Conservation (phyloP, 768 basidiomycete genomes). For the Trametes cinnabarina region DNA sequence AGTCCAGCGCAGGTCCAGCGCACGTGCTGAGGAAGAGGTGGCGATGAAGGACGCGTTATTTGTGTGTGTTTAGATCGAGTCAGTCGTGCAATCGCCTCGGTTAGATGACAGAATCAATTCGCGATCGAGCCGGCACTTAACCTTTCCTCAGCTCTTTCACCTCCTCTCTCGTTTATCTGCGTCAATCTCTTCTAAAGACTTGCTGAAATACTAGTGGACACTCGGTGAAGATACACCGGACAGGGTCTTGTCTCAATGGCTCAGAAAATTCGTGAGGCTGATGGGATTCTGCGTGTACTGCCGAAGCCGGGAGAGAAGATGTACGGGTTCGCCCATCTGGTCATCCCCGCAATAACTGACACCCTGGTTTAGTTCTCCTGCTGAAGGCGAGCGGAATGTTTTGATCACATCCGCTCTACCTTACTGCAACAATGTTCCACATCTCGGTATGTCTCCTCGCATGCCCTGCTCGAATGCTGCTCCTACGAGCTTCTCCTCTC, state of each 20-base stretch:
- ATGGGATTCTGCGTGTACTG: conserved; percentile 43
- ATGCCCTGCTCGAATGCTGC: not conserved
- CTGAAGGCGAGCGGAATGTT: conserved; percentile 82
- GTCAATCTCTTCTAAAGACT: no score
- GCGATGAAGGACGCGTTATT: conserved; percentile 16
- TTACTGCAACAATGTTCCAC: conserved; percentile 96
- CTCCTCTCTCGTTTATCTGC: not conserved
- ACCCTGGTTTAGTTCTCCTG: conserved; percentile 55
- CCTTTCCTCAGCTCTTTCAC: not conserved
- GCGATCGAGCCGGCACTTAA: not conserved
- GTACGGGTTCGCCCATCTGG: conserved; percentile 31
- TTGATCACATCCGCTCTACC: conserved; percentile 95
- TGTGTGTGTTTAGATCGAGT: conserved; percentile 17
- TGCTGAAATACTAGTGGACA: no score
- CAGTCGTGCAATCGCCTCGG: conserved; percentile 9
- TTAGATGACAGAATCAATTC: conserved; percentile 15
- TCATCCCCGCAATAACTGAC: not conserved
- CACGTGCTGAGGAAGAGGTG: not conserved
- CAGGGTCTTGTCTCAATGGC: no score
- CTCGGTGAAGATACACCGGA: no score
- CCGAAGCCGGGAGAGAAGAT: conserved; percentile 43
- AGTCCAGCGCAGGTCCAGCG: no score
- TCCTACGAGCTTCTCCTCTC: not conserved
- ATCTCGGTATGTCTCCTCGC: conserved; percentile 63
- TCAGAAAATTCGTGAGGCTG: conserved; percentile 41